phyloP scores from a whole-genome alignment of 495 filamentous ascomycete species.

The Hypoxylon intermedium region DNA sequence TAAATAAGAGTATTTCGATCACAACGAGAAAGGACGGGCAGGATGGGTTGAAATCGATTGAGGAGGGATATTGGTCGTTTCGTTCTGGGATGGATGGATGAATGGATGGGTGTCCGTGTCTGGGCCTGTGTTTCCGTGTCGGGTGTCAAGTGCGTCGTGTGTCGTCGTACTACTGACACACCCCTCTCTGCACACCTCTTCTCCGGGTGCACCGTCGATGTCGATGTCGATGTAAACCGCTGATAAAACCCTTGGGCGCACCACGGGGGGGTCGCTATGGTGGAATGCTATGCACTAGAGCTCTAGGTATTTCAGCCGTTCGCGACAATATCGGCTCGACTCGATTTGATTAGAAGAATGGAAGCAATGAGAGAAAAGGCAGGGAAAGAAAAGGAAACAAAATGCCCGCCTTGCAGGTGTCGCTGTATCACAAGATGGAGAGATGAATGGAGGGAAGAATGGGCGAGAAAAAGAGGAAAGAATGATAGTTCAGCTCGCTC shows the following conservation, averaged over 20 bases:
- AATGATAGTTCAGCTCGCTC: constrained; percentile 15
- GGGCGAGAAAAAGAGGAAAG: constrained; percentile 5
- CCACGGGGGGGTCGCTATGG: constrained; percentile 12
- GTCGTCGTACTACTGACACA: constrained; percentile 31
- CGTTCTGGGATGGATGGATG: constrained; percentile 1
- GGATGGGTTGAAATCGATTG: constrained; percentile 22
- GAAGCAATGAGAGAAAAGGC: constrained; percentile 12
- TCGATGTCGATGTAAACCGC: no score
- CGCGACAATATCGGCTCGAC: constrained; percentile 7
- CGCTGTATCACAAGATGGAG: constrained; percentile 22
- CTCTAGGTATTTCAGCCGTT: constrained; percentile 13
- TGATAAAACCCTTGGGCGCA: no score
- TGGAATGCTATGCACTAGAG: no score
- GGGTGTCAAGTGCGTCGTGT: constrained; percentile 31
- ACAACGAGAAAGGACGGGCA: constrained; percentile 17
- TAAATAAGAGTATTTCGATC: constrained; percentile 13
- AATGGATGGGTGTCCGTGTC: background rate
- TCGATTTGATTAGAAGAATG: constrained; percentile 4
- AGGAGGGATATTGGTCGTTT: constrained; percentile 34
- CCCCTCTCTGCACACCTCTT: background rate
- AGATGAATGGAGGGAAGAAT: constrained; percentile 16
- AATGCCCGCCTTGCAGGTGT: constrained; percentile 36
- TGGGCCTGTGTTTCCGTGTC: constrained; percentile 4
- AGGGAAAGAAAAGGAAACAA: constrained; percentile 9
- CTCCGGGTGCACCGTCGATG: background rate